Conservation (phyloP, 768 basidiomycete species). For the Termitomyces sp. region DNA sequence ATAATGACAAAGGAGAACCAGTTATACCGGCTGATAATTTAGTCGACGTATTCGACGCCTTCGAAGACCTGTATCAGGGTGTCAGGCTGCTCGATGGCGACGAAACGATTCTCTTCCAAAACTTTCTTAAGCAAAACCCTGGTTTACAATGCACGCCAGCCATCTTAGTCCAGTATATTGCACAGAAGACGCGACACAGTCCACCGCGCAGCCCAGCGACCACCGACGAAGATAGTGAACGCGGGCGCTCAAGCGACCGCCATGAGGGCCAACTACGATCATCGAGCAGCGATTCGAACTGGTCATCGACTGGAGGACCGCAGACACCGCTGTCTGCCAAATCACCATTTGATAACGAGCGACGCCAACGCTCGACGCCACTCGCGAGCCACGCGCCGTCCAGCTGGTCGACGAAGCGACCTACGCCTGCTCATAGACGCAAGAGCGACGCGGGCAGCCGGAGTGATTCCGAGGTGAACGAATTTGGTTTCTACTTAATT, state of each 20-base stretch:
- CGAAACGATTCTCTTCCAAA: slow-evolving; percentile 56
- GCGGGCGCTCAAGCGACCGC: slow-evolving; percentile 30
- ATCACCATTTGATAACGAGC: slow-evolving; percentile 66
- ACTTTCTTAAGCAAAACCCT: slow-evolving; percentile 51
- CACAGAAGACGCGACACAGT: slow-evolving; percentile 46
- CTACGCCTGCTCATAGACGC: slow-evolving; percentile 58
- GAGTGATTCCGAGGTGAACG: slow-evolving; percentile 72
- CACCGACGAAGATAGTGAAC: slow-evolving; percentile 26
- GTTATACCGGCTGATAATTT: slow-evolving; percentile 68
- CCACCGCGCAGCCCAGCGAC: slow-evolving; percentile 33
- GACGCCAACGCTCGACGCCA: slow-evolving; percentile 67
- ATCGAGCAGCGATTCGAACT: slow-evolving; percentile 47
- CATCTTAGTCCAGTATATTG: slow-evolving; percentile 59
- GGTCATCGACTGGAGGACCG: slow-evolving; percentile 46
- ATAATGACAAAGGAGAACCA: slow-evolving; percentile 53
- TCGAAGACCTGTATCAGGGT: slow-evolving; percentile 53
- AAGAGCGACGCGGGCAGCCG: slow-evolving; percentile 71
- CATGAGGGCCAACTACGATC: slow-evolving; percentile 36
- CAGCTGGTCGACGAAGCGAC: slow-evolving; percentile 63
- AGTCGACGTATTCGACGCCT: slow-evolving; percentile 61
- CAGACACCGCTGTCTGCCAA: slow-evolving; percentile 50
- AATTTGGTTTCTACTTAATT: slow-evolving; percentile 9
- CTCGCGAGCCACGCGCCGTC: slow-evolving; percentile 57
- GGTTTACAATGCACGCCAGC: slow-evolving; percentile 66
- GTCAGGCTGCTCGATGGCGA: slow-evolving; percentile 57